Evolutionary conservation across 2,329 filamentous ascomycete genomes (phyloP), one percentile per base, ranked within the genome.

Genomic region (Aspergillus aculeatus): DNA sequence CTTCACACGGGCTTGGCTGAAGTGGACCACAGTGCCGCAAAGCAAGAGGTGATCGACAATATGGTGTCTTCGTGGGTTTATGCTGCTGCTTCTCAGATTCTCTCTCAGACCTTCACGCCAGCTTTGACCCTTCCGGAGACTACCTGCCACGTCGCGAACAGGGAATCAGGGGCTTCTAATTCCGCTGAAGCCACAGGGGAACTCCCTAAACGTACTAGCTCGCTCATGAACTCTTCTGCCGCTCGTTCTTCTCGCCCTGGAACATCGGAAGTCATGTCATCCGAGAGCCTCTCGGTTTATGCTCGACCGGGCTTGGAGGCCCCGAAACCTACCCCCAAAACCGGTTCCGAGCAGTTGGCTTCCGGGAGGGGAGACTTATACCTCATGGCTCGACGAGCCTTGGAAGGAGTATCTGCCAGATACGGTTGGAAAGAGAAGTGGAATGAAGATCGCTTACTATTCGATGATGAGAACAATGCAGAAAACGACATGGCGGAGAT

Each of bases 341-440:
- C 79, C 14, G 92, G 94, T 0, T 79, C 93, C 0, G 90, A 96
- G 70, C 90, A 96, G 57, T 80, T 98, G 24, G 91, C 93, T 38
- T 90, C 91, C 49, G 86, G 87, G 61, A 84, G 94, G 68, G 94
- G 91, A 5, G 92, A 96, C 69, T 82, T 98, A 2, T 89, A 92
- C 62, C 80, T 91, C 58, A 78, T 96, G 47, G 93, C 92, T 9
- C 84, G 94, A 57, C 91, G 90, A 63, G 84, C 95, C 5, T 80
- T 98, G 0, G 89, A 94, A 68, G 84, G 87, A 52, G 78, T 92
- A 50, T 93, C 91, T 2, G 86, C 85, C 69, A 84, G 85, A 60
- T 81, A 86, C 23, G 87, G 86, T 3, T 97, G 92, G 93, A 84
- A 81, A 54, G 86, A 91, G 63, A 91, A 89, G 0, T 96, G 91